Conservation (phyloP, 2,329 filamentous ascomycete genomes). For the Phyllosticta citribraziliensis region DNA sequence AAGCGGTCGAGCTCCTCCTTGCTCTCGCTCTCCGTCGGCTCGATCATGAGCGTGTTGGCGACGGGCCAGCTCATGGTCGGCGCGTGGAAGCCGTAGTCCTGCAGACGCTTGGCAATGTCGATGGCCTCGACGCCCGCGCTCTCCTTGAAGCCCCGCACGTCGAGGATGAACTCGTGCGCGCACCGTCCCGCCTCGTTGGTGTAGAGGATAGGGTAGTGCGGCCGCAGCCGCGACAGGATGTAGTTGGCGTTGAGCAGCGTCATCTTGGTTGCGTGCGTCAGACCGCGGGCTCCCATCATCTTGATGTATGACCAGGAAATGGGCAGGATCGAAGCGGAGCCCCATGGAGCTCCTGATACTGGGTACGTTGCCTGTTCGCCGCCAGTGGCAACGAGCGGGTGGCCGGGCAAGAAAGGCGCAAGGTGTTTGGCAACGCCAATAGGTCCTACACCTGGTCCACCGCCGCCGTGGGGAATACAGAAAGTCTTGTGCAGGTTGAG, state of each 20-base stretch:
- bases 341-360: slow-evolving; percentile 74
- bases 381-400: slow-evolving; percentile 50
- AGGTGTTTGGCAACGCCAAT: slow-evolving; percentile 86
- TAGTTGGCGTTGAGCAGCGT: slow-evolving; percentile 97
- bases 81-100: slow-evolving; percentile 95
- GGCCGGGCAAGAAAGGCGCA: slow-evolving; percentile 62
- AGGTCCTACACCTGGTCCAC: slow-evolving; percentile 85
- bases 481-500: slow-evolving; percentile 98
- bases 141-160: slow-evolving; percentile 75
- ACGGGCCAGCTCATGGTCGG: slow-evolving; percentile 98
- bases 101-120: slow-evolving; percentile 90
- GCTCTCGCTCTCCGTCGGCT: slow-evolving; percentile 89
- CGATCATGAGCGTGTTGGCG: slow-evolving; percentile 92
- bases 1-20: slow-evolving; percentile 91
- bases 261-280: slow-evolving; percentile 83
- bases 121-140: slow-evolving; percentile 79
- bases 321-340: slow-evolving; percentile 82
- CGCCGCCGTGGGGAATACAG: slow-evolving; percentile 93
- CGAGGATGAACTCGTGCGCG: slow-evolving; percentile 95
- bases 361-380: slow-evolving; percentile 53
- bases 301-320: slow-evolving; percentile 95
- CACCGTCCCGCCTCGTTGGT: slow-evolving; percentile 81
- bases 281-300: slow-evolving; percentile 76
- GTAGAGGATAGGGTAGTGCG: slow-evolving; percentile 86
- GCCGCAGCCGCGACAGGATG: slow-evolving; percentile 75